Percentiles rank a stretch among this genome's conserved stretches.
Evolutionary conservation across 176 grass and related monocot genomes (phyloP).

Genomic region (Miscanthus lutarioriparius): DNA sequence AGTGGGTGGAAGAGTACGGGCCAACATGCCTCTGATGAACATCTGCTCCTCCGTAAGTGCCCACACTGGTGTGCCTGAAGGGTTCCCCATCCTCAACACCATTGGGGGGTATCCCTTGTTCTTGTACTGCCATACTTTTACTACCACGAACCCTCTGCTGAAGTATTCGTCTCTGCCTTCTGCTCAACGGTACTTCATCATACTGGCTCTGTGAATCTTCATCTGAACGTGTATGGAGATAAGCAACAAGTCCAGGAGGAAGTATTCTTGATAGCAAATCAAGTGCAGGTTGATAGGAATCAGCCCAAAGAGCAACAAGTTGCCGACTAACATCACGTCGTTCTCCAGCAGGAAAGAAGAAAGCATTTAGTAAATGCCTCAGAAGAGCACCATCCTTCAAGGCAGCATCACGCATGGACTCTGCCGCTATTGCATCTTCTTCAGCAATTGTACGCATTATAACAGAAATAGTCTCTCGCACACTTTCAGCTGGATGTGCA

Average conservation of each 20-base stretch:
- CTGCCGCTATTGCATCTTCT: slow-evolving; percentile 99
- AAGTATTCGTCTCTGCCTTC: slow-evolving; percentile 83
- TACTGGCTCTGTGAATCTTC: slow-evolving; percentile 90
- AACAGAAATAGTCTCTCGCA: slow-evolving; percentile 93
- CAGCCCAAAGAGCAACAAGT: slow-evolving; percentile 98
- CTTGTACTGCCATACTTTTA: slow-evolving; percentile 57
- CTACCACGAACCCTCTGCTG: slow-evolving; percentile 64
- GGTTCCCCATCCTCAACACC: slow-evolving; percentile 59
- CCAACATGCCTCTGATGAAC: slow-evolving; percentile 47
- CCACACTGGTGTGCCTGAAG: slow-evolving; percentile 31
- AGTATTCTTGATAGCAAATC: slow-evolving; percentile 93
- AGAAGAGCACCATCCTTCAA: slow-evolving; percentile 98
- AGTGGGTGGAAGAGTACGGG: slow-evolving; percentile 40
- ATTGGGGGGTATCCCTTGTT: slow-evolving; percentile 51
- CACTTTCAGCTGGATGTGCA: slow-evolving; percentile 94
- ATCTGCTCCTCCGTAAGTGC: slow-evolving; percentile 51
- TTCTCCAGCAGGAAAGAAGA: slow-evolving; percentile 87
- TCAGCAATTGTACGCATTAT: slow-evolving; percentile 99
- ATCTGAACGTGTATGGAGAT: slow-evolving; percentile 89
- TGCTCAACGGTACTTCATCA: slow-evolving; percentile 81
- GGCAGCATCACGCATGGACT: slow-evolving; percentile 98
- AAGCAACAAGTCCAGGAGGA: slow-evolving; percentile 99
- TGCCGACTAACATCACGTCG: slow-evolving; percentile 90
- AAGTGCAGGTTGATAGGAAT: slow-evolving; percentile 96
- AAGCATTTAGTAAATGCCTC: slow-evolving; percentile 93